Evolutionary conservation across 176 grass and related monocot genomes (phyloP).

Genomic region (Aegilops bicornis): DNA sequence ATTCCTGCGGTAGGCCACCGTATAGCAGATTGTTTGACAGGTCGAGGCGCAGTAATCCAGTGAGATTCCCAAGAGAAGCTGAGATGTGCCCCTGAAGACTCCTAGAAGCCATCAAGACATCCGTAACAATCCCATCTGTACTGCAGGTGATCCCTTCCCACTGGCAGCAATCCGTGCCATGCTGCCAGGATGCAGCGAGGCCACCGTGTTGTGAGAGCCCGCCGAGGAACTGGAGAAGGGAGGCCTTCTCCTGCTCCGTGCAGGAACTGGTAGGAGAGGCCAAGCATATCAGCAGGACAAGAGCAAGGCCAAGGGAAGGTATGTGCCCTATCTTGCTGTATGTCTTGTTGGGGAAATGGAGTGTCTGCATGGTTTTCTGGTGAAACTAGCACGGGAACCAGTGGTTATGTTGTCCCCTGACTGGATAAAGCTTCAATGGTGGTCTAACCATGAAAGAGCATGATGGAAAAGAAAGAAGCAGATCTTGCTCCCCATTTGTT

Average conservation of each 20-base stretch:
- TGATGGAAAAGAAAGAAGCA: not conserved
- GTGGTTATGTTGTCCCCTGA: not conserved
- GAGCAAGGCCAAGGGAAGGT: not conserved
- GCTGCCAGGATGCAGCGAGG: constrained; percentile 23
- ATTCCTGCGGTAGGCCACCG: not conserved
- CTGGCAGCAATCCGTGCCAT: constrained; percentile 30
- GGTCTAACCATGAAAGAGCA: constrained; percentile 10
- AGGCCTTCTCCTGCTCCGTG: constrained; percentile 30
- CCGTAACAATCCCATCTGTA: not conserved
- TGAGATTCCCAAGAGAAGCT: not conserved
- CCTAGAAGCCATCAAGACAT: not conserved
- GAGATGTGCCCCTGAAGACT: constrained; percentile 23
- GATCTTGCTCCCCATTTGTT: not conserved
- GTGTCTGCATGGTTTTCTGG: constrained; percentile 22
- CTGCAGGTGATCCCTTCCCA: constrained; percentile 49
- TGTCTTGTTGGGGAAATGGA: not conserved
- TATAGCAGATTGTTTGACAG: constrained; percentile 28
- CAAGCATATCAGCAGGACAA: constrained; percentile 25
- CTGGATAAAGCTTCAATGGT: not conserved
- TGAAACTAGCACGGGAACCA: constrained; percentile 13
- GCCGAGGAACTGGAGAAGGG: constrained; percentile 33
- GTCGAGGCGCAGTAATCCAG: not conserved
- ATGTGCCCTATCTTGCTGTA: not conserved
- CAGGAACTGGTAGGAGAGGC: constrained; percentile 9
- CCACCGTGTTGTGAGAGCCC: not conserved